Conservation (phyloP, 306 rosid species). For the Pyrus betulifolia region DNA sequence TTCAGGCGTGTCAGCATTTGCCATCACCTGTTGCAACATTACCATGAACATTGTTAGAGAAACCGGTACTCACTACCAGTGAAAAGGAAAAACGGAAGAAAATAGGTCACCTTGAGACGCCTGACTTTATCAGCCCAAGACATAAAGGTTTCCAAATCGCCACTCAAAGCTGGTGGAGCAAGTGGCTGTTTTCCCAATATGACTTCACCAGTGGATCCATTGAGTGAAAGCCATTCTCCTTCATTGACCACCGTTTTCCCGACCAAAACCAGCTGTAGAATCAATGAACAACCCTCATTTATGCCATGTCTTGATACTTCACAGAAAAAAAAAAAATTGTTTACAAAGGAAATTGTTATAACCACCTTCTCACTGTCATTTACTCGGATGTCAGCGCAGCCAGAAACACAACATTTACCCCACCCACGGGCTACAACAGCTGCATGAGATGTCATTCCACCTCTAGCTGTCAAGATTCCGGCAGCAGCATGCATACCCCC, state of each 20-base stretch:
- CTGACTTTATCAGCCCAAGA: conserved; percentile 89
- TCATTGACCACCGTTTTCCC: conserved; percentile 48
- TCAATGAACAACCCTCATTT: conserved; percentile 8
- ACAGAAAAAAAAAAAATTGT: neutral
- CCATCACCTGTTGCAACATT: conserved; percentile 64
- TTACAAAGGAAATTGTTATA: neutral
- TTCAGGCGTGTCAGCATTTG: conserved; percentile 96
- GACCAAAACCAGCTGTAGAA: conserved; percentile 46
- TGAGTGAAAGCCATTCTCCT: conserved; percentile 95
- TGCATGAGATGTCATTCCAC: conserved; percentile 99
- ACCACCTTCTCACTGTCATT: conserved; percentile 63
- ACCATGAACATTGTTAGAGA: neutral
- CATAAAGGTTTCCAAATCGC: conserved; percentile 81
- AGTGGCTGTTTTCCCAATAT: conserved; percentile 80
- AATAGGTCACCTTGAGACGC: conserved; percentile 58
- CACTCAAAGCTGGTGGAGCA: conserved; percentile 82
- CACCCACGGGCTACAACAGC: conserved; percentile 98
- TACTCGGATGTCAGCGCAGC: conserved; percentile 76
- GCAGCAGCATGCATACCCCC: conserved; percentile 99
- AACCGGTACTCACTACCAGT: conserved; percentile 3
- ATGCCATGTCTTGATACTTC: neutral
- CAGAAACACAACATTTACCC: conserved; percentile 98
- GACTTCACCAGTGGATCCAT: conserved; percentile 97
- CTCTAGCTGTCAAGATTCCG: conserved; percentile 94
- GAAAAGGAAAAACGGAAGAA: conserved; percentile 7